phyloP scores from a whole-genome alignment of 1,139 yeast species.

The Yamadazyma jaroonii region DNA sequence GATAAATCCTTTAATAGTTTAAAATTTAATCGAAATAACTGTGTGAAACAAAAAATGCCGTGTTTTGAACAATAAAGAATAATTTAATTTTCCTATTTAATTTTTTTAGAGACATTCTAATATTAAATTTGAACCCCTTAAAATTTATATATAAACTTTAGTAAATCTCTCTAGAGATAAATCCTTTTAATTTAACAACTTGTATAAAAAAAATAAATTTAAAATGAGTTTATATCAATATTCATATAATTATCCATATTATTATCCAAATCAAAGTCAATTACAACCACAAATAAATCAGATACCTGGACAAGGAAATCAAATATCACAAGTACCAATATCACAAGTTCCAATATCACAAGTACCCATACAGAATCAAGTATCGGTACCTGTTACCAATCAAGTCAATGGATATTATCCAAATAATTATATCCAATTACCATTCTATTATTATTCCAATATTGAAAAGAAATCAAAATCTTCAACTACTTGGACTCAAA shows the following conservation, averaged over 20 bases:
- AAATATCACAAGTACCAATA: not conserved
- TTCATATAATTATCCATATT: conserved; percentile 8
- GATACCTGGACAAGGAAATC: not conserved
- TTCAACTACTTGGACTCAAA: conserved; percentile 39
- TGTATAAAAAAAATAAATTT: not conserved
- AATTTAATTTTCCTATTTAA: not conserved
- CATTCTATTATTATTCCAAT: conserved; percentile 15
- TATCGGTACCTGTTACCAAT: not conserved
- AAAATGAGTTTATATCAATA: conserved; percentile 10
- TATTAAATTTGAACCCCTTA: conserved; percentile 3
- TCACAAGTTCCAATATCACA: conserved; percentile 1
- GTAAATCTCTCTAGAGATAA: not conserved
- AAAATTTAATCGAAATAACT: not conserved
- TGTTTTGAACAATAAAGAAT: conserved; percentile 1
- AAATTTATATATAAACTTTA: not conserved
- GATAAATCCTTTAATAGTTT: too few relatives aligned
- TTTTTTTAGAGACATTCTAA: conserved; percentile 1
- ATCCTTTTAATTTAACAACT: not conserved
- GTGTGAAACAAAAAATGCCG: conserved; percentile 2
- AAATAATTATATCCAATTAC: conserved; percentile 7
- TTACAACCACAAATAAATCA: not conserved
- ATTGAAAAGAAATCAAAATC: conserved; percentile 24
- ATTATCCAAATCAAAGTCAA: conserved; percentile 4
- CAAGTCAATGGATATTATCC: not conserved
- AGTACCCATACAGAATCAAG: not conserved